Conservation (phyloP, 176 grass and related monocot genomes). For the Thalia dealbata region DNA sequence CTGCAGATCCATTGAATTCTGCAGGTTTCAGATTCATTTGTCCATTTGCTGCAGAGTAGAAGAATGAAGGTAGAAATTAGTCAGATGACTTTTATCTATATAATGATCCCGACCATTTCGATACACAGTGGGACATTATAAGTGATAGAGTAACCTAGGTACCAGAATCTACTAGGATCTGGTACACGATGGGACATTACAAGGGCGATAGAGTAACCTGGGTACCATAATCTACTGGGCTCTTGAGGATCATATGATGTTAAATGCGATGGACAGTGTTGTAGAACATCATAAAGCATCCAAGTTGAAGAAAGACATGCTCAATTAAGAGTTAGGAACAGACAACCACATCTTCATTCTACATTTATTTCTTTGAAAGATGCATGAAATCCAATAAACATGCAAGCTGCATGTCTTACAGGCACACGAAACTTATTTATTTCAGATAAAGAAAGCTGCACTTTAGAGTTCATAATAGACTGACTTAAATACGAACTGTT, state of each 20-base stretch:
- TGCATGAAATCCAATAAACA: not conserved
- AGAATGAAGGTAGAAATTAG: not conserved
- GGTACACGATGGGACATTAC: too few relatives aligned
- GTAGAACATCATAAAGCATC: not conserved
- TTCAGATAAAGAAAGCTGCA: too few relatives aligned
- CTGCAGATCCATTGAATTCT: constrained; percentile 39
- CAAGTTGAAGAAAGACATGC: not conserved
- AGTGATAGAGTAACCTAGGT: too few relatives aligned
- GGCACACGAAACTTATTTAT: too few relatives aligned
- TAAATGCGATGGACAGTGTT: not conserved
- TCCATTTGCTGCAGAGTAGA: constrained; percentile 26
- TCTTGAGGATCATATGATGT: not conserved
- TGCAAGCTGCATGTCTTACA: not conserved
- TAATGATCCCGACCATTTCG: too few relatives aligned
- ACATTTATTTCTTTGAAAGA: not conserved
- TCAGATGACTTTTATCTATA: not conserved
- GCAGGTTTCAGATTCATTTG: constrained; percentile 38
- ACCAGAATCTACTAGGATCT: too few relatives aligned
- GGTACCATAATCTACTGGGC: too few relatives aligned
- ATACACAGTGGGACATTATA: too few relatives aligned
- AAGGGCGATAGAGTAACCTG: too few relatives aligned
- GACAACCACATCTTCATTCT: not conserved
- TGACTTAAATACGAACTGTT: too few relatives aligned
- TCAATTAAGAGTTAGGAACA: not conserved
- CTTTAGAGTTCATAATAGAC: too few relatives aligned